Conservation (phyloP, 257 asterid genomes). For the Leonotis leonurus region DNA sequence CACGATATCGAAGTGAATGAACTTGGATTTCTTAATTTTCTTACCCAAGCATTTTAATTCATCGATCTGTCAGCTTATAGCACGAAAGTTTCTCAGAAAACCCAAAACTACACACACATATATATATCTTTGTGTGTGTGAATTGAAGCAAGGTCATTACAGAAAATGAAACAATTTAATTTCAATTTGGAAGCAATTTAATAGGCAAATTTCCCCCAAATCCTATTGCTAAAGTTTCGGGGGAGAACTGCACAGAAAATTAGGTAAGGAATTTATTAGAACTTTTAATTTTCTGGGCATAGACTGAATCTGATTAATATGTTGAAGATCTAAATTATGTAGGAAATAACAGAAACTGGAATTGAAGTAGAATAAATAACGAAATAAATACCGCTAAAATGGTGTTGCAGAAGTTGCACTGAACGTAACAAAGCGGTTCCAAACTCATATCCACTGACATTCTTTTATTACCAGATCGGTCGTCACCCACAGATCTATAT, state of each 20-base stretch:
- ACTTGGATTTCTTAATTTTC: background rate
- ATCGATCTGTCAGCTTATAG: background rate
- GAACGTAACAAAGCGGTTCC: slow-evolving; percentile 72
- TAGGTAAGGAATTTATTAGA: background rate
- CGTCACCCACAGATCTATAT: background rate
- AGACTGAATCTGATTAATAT: no score
- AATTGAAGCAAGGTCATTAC: background rate
- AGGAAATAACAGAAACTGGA: background rate
- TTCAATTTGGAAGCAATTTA: background rate
- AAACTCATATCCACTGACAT: slow-evolving; percentile 52
- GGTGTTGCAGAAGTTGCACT: slow-evolving; percentile 83
- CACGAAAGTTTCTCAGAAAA: background rate
- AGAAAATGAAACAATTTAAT: no score
- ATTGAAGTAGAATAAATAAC: background rate
- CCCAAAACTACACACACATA: background rate
- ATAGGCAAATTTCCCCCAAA: background rate
- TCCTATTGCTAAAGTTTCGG: background rate
- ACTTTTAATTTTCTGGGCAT: no score
- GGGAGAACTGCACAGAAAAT: background rate
- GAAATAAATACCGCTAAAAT: slow-evolving; percentile 50
- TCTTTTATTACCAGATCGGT: slow-evolving; percentile 18
- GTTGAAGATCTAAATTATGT: background rate
- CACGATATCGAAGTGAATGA: no score
- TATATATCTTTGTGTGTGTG: no score
- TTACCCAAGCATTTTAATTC: no score